Conservation (phyloP, 257 asterid genomes). For the Coffea canephora region DNA sequence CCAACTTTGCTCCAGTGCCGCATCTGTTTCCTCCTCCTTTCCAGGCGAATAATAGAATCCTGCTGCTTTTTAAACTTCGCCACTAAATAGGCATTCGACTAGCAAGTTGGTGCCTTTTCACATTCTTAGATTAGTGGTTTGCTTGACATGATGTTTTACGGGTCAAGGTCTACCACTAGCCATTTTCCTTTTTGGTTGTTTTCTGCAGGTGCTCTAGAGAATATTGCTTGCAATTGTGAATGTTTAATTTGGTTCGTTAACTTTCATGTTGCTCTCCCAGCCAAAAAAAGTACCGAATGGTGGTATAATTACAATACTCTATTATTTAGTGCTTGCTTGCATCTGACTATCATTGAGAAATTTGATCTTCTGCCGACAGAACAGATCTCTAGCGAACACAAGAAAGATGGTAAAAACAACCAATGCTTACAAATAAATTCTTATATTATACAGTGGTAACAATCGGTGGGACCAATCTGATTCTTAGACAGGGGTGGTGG, state of each 20-base stretch:
- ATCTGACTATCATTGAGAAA: neutral
- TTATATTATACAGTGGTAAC: neutral
- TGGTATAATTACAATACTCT: neutral
- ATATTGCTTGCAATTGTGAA: neutral
- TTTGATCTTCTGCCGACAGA: neutral
- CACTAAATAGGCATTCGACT: neutral
- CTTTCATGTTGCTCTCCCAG: neutral
- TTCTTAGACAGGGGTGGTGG: neutral
- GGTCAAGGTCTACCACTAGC: neutral
- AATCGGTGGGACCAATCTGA: conserved; percentile 1
- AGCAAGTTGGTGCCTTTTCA: neutral
- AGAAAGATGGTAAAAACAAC: neutral
- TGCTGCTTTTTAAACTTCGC: neutral
- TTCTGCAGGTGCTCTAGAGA: neutral
- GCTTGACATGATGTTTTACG: neutral
- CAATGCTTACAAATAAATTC: neutral
- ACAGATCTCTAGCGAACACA: neutral
- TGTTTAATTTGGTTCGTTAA: conserved; percentile 5
- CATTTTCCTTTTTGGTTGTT: neutral
- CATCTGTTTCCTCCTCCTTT: neutral
- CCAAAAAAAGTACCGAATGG: neutral
- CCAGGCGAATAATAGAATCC: neutral
- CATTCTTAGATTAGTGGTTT: neutral
- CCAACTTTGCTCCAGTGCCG: neutral
- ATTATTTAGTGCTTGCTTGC: neutral